These are phyloP conservation scores for Chlorella sp. DNA, from an alignment of 139 green algal genomes.

Conservation along the genomic window DNA sequence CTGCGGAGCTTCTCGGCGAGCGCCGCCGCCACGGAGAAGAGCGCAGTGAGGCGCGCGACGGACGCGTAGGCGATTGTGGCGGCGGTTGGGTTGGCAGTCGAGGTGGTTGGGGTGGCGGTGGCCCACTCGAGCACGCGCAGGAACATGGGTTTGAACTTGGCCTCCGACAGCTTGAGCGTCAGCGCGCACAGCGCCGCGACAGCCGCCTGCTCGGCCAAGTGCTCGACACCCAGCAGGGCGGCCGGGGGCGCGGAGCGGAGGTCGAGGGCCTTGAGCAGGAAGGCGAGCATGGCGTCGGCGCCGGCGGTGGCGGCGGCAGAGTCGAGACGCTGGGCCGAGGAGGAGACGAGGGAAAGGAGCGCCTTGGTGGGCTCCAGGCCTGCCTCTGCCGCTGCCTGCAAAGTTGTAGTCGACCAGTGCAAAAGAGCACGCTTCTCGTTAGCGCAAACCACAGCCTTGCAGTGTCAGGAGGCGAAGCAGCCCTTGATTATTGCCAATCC, in stretches of 20 bases:
- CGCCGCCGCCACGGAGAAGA: slow-evolving; percentile 47
- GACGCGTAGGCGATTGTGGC: neutral
- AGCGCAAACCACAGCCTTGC: too few species aligned
- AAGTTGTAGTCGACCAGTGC: too few species aligned
- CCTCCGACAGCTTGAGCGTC: slow-evolving; percentile 86
- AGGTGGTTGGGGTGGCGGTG: slow-evolving; percentile 4
- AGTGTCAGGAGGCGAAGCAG: too few species aligned
- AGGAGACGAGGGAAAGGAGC: slow-evolving; percentile 35
- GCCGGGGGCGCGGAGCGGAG: slow-evolving; percentile 30
- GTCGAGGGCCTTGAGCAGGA: slow-evolving; percentile 74
- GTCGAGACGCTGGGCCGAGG: slow-evolving; percentile 40
- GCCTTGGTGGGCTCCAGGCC: neutral
- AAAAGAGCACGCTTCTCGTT: too few species aligned
- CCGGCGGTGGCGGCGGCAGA: slow-evolving; percentile 39
- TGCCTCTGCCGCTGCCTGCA: too few species aligned
- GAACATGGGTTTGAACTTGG: slow-evolving; percentile 89
- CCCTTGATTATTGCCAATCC: too few species aligned
- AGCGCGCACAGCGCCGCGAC: slow-evolving; percentile 56
- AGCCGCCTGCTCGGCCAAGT: slow-evolving; percentile 40
- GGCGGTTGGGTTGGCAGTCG: slow-evolving; percentile 15
- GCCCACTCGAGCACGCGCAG: slow-evolving; percentile 81
- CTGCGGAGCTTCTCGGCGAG: slow-evolving; percentile 67
- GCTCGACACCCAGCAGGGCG: slow-evolving; percentile 9
- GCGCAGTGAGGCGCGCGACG: slow-evolving; percentile 6
- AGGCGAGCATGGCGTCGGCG: slow-evolving; percentile 50